A percentile compares a stretch with the other conserved stretches of the same genome.
phyloP scores from a whole-genome alignment of 1,284 basidiomycete genomes.

The Tausonia pullulans region DNA sequence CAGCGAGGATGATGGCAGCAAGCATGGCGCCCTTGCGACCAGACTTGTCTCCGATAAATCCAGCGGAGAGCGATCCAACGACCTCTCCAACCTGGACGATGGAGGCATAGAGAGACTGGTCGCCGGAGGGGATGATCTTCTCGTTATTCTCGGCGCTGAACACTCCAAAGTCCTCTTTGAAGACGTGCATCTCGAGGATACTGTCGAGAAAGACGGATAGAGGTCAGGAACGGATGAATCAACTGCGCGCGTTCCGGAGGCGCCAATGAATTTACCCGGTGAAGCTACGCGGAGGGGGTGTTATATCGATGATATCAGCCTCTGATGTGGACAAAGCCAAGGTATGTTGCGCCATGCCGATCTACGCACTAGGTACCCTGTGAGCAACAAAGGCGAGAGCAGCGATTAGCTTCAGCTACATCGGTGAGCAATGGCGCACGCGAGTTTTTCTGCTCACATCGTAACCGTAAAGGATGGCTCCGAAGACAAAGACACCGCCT shows the following conservation, averaged over 20 bases:
- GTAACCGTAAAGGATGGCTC: constrained; percentile 35
- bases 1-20: constrained; percentile 14
- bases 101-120: constrained; percentile 30
- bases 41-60: constrained; percentile 33
- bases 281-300: no score
- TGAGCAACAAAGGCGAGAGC: no score
- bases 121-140: constrained; percentile 21
- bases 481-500: background rate
- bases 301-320: background rate
- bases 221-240: background rate
- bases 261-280: no score
- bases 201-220: constrained; percentile 13
- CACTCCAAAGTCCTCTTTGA: constrained; percentile 25
- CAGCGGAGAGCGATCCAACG: constrained; percentile 34
- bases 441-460: constrained; percentile 22
- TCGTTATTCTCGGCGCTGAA: constrained; percentile 15
- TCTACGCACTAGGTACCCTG: no score
- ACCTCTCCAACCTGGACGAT: constrained; percentile 40
- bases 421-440: no score
- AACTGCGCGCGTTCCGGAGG: background rate
- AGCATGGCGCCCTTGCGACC: constrained; percentile 36
- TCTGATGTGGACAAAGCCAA: constrained; percentile 25
- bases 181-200: constrained; percentile 31
- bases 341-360: no score
- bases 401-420: no score